These are phyloP conservation scores for Silybum marianum DNA, from an alignment of 129 eudicot genomes.

Conservation along the genomic window DNA sequence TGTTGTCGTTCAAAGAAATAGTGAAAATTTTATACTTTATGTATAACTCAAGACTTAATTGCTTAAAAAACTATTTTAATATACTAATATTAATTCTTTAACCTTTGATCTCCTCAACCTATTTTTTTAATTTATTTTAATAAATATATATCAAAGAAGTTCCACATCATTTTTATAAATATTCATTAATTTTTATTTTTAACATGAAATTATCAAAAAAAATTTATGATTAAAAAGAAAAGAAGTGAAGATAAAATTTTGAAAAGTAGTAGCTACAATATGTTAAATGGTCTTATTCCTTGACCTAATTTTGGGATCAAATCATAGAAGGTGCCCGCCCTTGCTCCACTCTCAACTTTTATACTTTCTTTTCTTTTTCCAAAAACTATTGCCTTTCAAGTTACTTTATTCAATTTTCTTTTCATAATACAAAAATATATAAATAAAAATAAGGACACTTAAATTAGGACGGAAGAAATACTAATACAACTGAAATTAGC, in stretches of 20 bases:
- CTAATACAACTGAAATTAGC: background rate
- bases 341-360: constrained; percentile 29
- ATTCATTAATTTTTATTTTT: too few relatives aligned
- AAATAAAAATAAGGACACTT: too few relatives aligned
- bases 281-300: constrained; percentile 28
- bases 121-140: too few relatives aligned
- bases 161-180: background rate
- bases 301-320: constrained; percentile 58
- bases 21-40: too few relatives aligned
- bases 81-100: too few relatives aligned
- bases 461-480: too few relatives aligned
- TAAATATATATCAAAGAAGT: too few relatives aligned
- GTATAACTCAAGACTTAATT: background rate
- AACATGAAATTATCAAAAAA: background rate
- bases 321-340: constrained; percentile 31
- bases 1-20: too few relatives aligned
- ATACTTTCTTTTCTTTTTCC: background rate
- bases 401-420: background rate
- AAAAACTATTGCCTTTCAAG: background rate
- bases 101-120: background rate
- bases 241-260: background rate
- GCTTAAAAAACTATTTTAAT: too few relatives aligned
- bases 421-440: too few relatives aligned
- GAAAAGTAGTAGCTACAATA: constrained; percentile 17
- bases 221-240: background rate